Evolutionary conservation across 1,284 basidiomycete species (phyloP).

Genomic region (Ceratobasidium sp.): DNA sequence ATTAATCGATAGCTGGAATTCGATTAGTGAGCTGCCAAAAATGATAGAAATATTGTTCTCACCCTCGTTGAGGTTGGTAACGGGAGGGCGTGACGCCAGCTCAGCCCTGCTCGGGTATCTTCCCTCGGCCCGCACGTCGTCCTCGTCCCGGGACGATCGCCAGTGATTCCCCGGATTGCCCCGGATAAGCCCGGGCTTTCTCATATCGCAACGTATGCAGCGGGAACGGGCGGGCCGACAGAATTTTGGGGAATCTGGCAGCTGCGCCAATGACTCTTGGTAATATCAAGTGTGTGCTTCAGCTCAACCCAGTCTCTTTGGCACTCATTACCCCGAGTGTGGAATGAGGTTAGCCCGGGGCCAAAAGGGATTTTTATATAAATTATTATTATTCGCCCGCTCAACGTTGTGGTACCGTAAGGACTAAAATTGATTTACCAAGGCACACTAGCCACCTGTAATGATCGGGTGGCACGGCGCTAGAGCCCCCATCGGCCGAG

Average conservation of each 20-base stretch:
- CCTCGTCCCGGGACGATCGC: constrained; percentile 65
- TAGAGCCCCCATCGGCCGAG: constrained; percentile 27
- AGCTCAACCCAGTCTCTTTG: constrained; percentile 28
- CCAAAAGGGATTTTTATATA: background rate
- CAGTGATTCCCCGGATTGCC: background rate
- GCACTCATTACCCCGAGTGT: constrained; percentile 19
- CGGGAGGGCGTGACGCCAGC: constrained; percentile 64
- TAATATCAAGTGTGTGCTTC: constrained; percentile 20
- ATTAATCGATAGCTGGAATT: too few relatives aligned
- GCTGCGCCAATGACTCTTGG: constrained; percentile 16
- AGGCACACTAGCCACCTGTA: constrained; percentile 8
- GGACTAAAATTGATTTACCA: background rate
- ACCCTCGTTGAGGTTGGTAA: constrained; percentile 58
- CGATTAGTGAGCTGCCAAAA: constrained; percentile 57
- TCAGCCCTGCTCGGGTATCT: constrained; percentile 71
- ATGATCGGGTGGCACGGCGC: background rate
- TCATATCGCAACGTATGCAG: background rate
- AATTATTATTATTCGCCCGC: background rate
- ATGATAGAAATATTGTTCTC: constrained; percentile 68
- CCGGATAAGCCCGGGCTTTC: background rate
- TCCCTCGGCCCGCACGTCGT: constrained; percentile 62
- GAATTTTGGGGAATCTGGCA: constrained; percentile 16
- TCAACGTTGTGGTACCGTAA: background rate
- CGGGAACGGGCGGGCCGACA: constrained; percentile 1
- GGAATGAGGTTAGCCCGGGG: constrained; percentile 18